Evolutionary conservation across 208 protist species (phyloP).

Genomic region (Wallacemonas collosoma): DNA sequence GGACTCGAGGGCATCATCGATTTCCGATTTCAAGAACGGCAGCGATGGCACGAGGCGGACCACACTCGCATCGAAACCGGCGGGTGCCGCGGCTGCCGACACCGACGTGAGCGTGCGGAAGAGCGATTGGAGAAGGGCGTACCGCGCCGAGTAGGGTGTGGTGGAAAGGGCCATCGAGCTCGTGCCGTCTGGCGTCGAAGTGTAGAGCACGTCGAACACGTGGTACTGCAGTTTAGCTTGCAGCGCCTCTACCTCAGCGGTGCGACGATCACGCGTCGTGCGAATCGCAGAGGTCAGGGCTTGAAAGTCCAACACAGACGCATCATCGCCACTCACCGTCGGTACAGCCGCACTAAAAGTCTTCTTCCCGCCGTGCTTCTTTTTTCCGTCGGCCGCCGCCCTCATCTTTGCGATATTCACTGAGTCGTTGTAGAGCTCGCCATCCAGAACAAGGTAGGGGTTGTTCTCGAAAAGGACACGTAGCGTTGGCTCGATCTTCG

Average conservation of each 20-base stretch:
- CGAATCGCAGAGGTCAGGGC: conserved; percentile 78
- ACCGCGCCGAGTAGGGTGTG: conserved; percentile 51
- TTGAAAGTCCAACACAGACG: conserved; percentile 64
- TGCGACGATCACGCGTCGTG: conserved; percentile 58
- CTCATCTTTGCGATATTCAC: conserved; percentile 30
- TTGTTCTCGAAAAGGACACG: conserved; percentile 66
- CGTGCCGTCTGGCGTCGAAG: conserved; percentile 17
- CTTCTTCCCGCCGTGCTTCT: neutral
- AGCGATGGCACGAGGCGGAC: conserved; percentile 59
- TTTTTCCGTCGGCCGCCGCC: neutral
- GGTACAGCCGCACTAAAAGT: too few relatives aligned
- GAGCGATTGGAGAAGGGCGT: conserved; percentile 37
- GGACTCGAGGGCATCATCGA: conserved; percentile 41
- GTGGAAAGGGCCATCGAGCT: neutral
- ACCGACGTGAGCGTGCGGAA: neutral
- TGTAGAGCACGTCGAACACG: conserved; percentile 86
- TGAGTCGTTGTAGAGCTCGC: conserved; percentile 86
- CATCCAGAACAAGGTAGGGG: conserved; percentile 81
- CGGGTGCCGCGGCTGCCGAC: neutral
- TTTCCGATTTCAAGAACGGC: conserved; percentile 30
- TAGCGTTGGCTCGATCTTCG: conserved; percentile 65
- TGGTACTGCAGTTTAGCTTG: conserved; percentile 82
- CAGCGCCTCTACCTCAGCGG: conserved; percentile 53
- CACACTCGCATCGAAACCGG: conserved; percentile 29
- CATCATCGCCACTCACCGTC: neutral